Conservation (phyloP, 164 flowering plant species). For the Stephania cephalantha region DNA sequence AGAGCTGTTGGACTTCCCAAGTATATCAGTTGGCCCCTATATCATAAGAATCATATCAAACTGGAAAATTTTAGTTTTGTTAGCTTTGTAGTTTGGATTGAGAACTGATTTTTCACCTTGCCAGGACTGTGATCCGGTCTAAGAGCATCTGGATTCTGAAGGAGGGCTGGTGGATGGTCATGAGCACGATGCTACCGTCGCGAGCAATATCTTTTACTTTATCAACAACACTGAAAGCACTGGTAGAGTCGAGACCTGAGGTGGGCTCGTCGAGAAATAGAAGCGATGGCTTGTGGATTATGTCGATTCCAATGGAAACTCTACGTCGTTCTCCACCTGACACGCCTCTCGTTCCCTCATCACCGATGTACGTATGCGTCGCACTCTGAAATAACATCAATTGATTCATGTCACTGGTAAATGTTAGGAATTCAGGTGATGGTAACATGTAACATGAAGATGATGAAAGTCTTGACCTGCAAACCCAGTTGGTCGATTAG, state of each 20-base stretch:
- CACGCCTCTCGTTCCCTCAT: constrained; percentile 71
- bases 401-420: background rate
- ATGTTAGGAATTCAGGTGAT: background rate
- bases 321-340: constrained; percentile 78
- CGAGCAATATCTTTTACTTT: constrained; percentile 67
- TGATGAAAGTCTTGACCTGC: constrained; percentile 29
- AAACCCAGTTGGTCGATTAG: constrained; percentile 68
- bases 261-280: constrained; percentile 82
- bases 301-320: constrained; percentile 79
- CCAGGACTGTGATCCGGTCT: constrained; percentile 58
- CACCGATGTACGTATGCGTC: constrained; percentile 62
- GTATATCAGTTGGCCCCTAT: constrained; percentile 63
- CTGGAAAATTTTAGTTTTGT: background rate
- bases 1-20: constrained; percentile 50
- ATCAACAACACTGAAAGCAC: constrained; percentile 74
- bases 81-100: background rate
- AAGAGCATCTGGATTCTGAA: constrained; percentile 69
- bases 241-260: constrained; percentile 74
- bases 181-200: constrained; percentile 69
- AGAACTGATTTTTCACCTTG: constrained; percentile 30
- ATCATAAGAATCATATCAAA: background rate
- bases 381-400: constrained; percentile 28
- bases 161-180: constrained; percentile 87
- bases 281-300: constrained; percentile 70
- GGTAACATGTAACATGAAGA: background rate